Conservation (phyloP, 768 basidiomycete genomes). For the Megacollybia marginata region DNA sequence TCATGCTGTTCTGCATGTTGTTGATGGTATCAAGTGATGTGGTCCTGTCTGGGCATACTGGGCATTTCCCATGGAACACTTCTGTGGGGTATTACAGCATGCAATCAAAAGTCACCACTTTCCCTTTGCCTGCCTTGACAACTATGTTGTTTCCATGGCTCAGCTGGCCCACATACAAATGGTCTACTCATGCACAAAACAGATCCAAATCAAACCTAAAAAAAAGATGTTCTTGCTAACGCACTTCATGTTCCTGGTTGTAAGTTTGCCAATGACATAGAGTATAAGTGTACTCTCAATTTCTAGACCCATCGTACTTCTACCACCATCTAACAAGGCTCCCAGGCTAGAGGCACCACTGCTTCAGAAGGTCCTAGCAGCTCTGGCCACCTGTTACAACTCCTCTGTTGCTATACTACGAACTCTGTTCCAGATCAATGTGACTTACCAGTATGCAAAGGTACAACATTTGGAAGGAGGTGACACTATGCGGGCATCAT, state of each 20-base stretch:
- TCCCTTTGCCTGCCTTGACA: constrained; percentile 12
- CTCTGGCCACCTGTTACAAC: constrained; percentile 6
- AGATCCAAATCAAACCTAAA: background rate
- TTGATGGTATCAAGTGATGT: constrained; percentile 8
- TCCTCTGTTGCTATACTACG: background rate
- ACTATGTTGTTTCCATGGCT: constrained; percentile 4
- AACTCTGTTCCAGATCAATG: background rate
- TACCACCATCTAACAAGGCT: constrained; percentile 2
- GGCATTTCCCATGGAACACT: constrained; percentile 19
- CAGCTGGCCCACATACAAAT: constrained; percentile 12
- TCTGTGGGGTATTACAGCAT: constrained; percentile 10
- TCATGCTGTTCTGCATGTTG: constrained; percentile 17
- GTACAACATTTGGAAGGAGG: constrained; percentile 13
- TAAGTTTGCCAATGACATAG: too few relatives aligned
- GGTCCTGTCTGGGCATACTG: constrained; percentile 18
- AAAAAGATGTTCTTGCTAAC: background rate
- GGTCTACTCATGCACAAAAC: constrained; percentile 1
- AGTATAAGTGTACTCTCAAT: background rate
- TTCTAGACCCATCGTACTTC: constrained; percentile 5
- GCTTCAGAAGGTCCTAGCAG: background rate
- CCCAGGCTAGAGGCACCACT: too few relatives aligned
- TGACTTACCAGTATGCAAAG: constrained; percentile 12
- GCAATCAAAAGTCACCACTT: constrained; percentile 9
- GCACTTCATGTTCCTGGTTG: background rate
- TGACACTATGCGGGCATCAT: constrained; percentile 11